Evolutionary conservation across 2,329 filamentous ascomycete species (phyloP), one percentile per base, ranked within the genome.

Genomic region (Fusarium hainanense): DNA sequence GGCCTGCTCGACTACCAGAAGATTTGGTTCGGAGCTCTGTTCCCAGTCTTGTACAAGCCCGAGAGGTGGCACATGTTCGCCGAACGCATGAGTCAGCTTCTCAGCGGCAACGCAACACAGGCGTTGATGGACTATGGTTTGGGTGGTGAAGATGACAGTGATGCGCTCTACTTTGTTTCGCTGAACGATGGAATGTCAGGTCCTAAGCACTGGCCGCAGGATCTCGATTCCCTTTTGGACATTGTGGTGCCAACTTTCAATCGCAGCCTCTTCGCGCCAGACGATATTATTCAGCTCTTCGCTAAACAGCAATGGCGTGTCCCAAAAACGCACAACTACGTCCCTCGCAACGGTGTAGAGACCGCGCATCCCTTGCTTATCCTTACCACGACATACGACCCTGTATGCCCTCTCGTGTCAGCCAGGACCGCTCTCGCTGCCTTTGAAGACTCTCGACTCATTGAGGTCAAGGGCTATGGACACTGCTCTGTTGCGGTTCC

Each of bases 381-480:
- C 2, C 56, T 80, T 9, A 77, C 76, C 1, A 80, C 73, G 0
- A 75, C 72, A 1, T 76, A 77, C 28, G 78, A 80, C 6, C 88
- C 89, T 0, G 85, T 90, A 1, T 90, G 87, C 23, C 79, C 82
- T 3, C 65, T 83, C 1, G 63, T 77, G 1, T 83, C 82, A 4
- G 82, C 82, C 2, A 71, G 71, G 25, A 74, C 71, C 0, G 82
- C 82, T 0, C 75, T 76, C 4, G 69, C 70, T 3, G 76, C 77
- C 0, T 83, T 82, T 58, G 74, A 75, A 16, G 79, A 74, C 4
- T 81, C 82, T 6, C 75, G 75, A 4, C 72, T 84, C 3, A 70
- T 84, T 1, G 79, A 82, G 55, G 77, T 83, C 41, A 74, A 79
- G 52, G 82, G 79, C 0, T 84, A 83, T 16, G 82, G 82, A 0